A percentile compares a stretch with the other conserved stretches of the same genome.
These are phyloP conservation scores for Amanita subjunquillea DNA, from an alignment of 768 basidiomycete species.

Conservation along the genomic window DNA sequence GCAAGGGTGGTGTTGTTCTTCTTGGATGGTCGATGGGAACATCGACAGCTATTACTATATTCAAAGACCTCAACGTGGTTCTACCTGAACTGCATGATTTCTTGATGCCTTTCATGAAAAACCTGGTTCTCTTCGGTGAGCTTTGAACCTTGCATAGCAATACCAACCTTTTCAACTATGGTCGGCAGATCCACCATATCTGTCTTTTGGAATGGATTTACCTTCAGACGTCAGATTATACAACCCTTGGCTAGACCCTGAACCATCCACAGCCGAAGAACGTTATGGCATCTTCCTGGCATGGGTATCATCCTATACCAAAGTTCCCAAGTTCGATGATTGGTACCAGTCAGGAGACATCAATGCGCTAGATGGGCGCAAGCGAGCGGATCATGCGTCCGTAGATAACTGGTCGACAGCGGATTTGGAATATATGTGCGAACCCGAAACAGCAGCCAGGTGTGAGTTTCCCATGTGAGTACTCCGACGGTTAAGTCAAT, in stretches of 20 bases:
- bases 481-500: neutral
- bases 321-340: constrained; percentile 10
- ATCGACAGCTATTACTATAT: constrained; percentile 17
- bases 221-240: constrained; percentile 13
- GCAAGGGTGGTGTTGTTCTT: constrained; percentile 24
- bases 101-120: constrained; percentile 20
- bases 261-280: constrained; percentile 14
- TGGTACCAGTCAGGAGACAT: constrained; percentile 9
- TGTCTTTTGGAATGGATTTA: constrained; percentile 17
- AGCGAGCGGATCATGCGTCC: constrained; percentile 10
- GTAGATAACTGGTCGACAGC: constrained; percentile 14
- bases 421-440: constrained; percentile 10
- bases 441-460: constrained; percentile 8
- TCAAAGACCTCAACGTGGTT: constrained; percentile 16
- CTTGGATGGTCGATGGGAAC: constrained; percentile 30
- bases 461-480: constrained; percentile 15
- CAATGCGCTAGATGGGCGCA: constrained; percentile 14
- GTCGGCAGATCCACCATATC: constrained; percentile 20
- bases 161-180: neutral
- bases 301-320: constrained; percentile 22
- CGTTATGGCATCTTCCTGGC: constrained; percentile 13
- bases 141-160: neutral
- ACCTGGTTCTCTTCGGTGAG: constrained; percentile 23
- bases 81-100: constrained; percentile 11
- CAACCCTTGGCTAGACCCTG: constrained; percentile 14